phyloP scores from a whole-genome alignment of 257 asterid species.

The Fraxinus pennsylvanica region DNA sequence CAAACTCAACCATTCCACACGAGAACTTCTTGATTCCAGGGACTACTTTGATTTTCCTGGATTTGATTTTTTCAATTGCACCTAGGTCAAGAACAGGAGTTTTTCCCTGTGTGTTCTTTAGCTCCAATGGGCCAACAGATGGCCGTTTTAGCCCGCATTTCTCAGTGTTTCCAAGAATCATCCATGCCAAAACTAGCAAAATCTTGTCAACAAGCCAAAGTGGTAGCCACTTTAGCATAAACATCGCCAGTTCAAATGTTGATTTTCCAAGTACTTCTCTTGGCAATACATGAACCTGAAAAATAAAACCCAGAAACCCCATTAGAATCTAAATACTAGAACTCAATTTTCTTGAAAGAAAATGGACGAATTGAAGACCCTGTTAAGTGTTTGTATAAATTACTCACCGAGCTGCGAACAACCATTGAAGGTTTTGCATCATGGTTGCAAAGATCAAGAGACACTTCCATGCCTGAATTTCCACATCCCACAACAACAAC shows the following conservation, averaged over 20 bases:
- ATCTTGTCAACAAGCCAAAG: conserved; percentile 81
- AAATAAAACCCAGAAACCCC: conserved; percentile 3
- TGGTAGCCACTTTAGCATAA: conserved; percentile 76
- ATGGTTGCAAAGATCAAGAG: conserved; percentile 90
- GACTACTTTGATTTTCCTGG: conserved; percentile 55
- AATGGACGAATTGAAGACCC: neutral
- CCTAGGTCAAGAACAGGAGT: conserved; percentile 91
- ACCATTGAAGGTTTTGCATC: conserved; percentile 79
- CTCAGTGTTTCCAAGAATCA: conserved; percentile 65
- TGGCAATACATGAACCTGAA: conserved; percentile 83
- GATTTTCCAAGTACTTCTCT: conserved; percentile 76
- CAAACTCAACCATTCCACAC: conserved; percentile 49
- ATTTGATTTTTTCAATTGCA: conserved; percentile 59
- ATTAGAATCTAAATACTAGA: conserved; percentile 20
- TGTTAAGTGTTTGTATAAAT: neutral
- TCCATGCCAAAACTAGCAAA: conserved; percentile 63
- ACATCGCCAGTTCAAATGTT: conserved; percentile 66
- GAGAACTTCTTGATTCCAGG: conserved; percentile 67
- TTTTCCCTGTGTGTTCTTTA: conserved; percentile 67
- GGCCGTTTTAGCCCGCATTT: conserved; percentile 70
- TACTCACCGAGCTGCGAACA: conserved; percentile 76
- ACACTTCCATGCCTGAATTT: conserved; percentile 94
- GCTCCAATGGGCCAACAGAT: conserved; percentile 60
- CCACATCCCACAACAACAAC: conserved; percentile 90
- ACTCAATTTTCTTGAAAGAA: neutral